Percentiles rank a stretch among this genome's conserved stretches.
Evolutionary conservation across 208 protist species (phyloP).

Genomic region (Trypanosoma grayi): DNA sequence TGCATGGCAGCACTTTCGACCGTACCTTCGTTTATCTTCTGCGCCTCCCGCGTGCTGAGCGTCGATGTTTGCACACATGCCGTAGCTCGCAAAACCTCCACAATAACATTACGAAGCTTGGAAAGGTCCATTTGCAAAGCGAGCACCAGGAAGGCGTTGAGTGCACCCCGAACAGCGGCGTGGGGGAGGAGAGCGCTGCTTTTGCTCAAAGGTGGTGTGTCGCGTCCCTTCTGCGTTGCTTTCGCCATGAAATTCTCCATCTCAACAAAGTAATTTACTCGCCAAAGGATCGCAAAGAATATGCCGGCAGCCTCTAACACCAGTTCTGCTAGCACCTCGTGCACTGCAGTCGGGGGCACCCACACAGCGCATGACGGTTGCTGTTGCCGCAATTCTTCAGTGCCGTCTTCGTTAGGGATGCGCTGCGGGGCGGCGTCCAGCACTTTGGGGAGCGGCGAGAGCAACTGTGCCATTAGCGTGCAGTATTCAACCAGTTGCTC

Average conservation of each 20-base stretch:
- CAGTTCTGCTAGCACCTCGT: conserved; percentile 45
- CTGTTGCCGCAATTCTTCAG: background rate
- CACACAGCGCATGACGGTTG: conserved; percentile 17
- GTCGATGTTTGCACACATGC: conserved; percentile 38
- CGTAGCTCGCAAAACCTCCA: conserved; percentile 56
- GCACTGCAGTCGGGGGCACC: conserved; percentile 27
- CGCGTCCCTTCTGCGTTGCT: conserved; percentile 21
- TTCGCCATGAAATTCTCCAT: conserved; percentile 51
- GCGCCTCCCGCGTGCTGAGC: conserved; percentile 19
- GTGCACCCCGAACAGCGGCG: conserved; percentile 63
- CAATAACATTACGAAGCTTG: conserved; percentile 36
- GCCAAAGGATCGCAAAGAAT: conserved; percentile 77
- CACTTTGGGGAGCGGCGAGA: conserved; percentile 70
- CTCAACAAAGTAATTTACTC: conserved; percentile 60
- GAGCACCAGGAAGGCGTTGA: conserved; percentile 78
- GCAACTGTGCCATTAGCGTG: conserved; percentile 51
- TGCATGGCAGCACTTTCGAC: conserved; percentile 32
- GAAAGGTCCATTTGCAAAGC: conserved; percentile 31
- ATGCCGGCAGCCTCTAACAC: conserved; percentile 41
- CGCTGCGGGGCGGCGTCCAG: conserved; percentile 19
- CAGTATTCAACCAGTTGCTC: conserved; percentile 71
- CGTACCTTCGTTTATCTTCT: conserved; percentile 18
- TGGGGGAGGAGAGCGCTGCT: conserved; percentile 63
- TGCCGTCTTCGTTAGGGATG: background rate
- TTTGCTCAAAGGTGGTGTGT: conserved; percentile 27